phyloP scores from a whole-genome alignment of 2,329 filamentous ascomycete genomes.

The Aaosphaeria arxii region DNA sequence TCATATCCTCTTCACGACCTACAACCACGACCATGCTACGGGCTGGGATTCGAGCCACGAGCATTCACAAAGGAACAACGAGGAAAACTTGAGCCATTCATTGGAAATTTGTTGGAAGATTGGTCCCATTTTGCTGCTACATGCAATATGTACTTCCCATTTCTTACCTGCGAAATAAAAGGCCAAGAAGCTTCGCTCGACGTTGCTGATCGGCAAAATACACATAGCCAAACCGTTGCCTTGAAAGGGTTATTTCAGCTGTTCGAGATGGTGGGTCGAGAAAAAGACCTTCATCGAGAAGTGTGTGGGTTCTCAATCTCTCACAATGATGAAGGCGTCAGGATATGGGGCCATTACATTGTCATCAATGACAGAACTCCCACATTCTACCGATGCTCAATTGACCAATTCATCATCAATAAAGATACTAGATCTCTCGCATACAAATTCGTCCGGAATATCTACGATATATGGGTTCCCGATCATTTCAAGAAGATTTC shows the following conservation, averaged over 20 bases:
- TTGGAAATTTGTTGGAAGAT: constrained; percentile 3
- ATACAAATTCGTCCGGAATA: not conserved
- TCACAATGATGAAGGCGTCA: constrained; percentile 11
- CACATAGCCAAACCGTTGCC: not conserved
- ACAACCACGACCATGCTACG: constrained; percentile 16
- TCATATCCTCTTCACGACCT: not conserved
- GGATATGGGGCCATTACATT: constrained; percentile 14
- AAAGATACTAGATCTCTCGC: not conserved
- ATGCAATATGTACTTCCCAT: constrained; percentile 13
- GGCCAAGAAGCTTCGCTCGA: constrained; percentile 4
- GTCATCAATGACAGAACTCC: constrained; percentile 10
- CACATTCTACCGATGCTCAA: constrained; percentile 13
- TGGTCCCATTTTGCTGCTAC: constrained; percentile 6
- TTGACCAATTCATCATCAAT: constrained; percentile 9
- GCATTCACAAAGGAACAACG: constrained; percentile 13
- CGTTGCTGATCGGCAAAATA: constrained; percentile 15
- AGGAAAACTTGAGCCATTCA: constrained; percentile 13
- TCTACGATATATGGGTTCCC: not conserved
- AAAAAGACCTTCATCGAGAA: constrained; percentile 10
- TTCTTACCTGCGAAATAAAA: constrained; percentile 14
- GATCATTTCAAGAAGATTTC: not conserved
- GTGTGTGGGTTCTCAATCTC: constrained; percentile 14
- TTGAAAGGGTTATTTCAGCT: constrained; percentile 7
- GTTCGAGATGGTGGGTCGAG: constrained; percentile 8
- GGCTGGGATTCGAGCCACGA: constrained; percentile 12